Base-by-base conservation (phyloP, 495 filamentous ascomycete species). In the Neurospora intermedia region DNA sequence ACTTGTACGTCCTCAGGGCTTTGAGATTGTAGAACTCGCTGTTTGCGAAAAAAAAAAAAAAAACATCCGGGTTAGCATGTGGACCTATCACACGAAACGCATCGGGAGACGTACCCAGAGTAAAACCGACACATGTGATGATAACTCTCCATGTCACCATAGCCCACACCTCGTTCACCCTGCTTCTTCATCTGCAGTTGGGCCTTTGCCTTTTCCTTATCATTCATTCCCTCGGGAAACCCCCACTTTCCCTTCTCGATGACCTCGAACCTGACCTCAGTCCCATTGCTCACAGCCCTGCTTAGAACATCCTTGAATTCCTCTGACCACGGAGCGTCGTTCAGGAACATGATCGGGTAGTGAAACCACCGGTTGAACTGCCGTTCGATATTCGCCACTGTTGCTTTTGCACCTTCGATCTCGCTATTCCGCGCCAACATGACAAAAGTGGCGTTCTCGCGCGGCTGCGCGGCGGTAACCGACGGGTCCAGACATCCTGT, bases 41-140 rank as follows among this genome's bases (percentile, higher is more conserved):
- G 72, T 23, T 38, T 70, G 69, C 46, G 27, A 31, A 5, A n/a
- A n/a, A n/a, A n/a, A n/a, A n/a, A n/a, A n/a, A n/a, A n/a, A n/a
- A n/a, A 23, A 59, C 10, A 27, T 2, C 35, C 6, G 70, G 71
- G 9, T 69, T 70, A 46, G 59, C 13, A 35, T 38, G 20, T 20
- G 72, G 62, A 69, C 43, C 16, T 43, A 27, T 1, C 11, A 66
- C 54, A 23, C 1, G 4, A 10, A 31, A 69, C 27, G 45, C 69
- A 9, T 69, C 2, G 13, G 0, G 42, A 74, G 43, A 62, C 81
- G 41, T 83, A 95, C 92, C 95, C 96, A 54, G 95, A 99, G 83
- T 97, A 98, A 85, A 99, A 99, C 69, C 96, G 88, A 80, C 93
- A 96, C 93, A 96, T 96, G 84, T 97, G 93, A 79, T 99, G 96